phyloP scores from a whole-genome alignment of 192 early-diverging fungal genomes.

The Chytriomyces sp. region DNA sequence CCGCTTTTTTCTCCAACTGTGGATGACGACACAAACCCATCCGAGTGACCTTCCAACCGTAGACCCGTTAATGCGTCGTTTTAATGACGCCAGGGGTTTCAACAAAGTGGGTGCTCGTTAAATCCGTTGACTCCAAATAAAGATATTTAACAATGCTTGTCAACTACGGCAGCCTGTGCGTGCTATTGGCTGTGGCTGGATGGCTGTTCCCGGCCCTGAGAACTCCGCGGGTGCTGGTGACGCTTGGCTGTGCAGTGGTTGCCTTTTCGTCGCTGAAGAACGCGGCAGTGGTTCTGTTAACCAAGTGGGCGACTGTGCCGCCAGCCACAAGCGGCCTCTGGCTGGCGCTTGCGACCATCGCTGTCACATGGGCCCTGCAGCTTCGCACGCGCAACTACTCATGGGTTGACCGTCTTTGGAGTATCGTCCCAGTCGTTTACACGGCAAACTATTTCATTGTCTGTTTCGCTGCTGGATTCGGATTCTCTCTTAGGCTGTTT shows the following conservation, averaged over 20 bases:
- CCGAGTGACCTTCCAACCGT: too few relatives aligned
- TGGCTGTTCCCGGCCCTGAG: neutral
- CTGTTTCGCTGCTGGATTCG: conserved; percentile 31
- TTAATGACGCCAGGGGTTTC: too few relatives aligned
- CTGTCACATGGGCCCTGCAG: neutral
- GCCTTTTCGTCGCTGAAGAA: neutral
- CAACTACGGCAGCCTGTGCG: neutral
- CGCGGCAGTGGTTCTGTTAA: neutral
- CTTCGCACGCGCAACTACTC: conserved; percentile 22
- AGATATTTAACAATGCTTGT: neutral
- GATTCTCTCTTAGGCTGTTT: conserved; percentile 46
- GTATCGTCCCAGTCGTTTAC: conserved; percentile 70
- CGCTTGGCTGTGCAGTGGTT: neutral
- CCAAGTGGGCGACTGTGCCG: conserved; percentile 1
- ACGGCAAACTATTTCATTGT: conserved; percentile 56
- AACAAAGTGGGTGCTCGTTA: too few relatives aligned
- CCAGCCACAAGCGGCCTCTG: conserved; percentile 4
- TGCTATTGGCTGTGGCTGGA: neutral
- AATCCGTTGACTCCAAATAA: too few relatives aligned
- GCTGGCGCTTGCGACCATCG: neutral
- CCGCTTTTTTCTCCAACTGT: too few relatives aligned
- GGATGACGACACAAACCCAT: too few relatives aligned
- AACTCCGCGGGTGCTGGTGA: neutral
- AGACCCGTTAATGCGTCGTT: too few relatives aligned
- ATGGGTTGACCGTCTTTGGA: conserved; percentile 79